Evolutionary conservation across 2,329 filamentous ascomycete species (phyloP).

Genomic region (Clonostachys byssicola): DNA sequence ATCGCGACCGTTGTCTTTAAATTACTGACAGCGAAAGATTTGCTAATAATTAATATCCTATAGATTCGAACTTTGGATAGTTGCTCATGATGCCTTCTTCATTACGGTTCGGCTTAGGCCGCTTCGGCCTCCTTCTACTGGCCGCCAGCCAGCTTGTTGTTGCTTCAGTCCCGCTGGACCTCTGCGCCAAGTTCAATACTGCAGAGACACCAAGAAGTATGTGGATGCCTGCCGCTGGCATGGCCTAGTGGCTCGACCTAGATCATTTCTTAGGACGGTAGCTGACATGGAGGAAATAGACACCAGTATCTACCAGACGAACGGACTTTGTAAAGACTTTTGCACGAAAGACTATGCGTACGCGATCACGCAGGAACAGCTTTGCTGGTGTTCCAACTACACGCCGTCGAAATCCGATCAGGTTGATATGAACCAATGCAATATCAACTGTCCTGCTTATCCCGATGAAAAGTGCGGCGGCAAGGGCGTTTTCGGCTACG

Average conservation of each 20-base stretch:
- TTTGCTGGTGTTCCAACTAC: slow-evolving; percentile 75
- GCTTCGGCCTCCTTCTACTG: background rate
- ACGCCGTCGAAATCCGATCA: slow-evolving; percentile 43
- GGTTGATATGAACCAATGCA: slow-evolving; percentile 43
- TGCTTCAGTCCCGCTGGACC: slow-evolving; percentile 3
- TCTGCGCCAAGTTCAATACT: slow-evolving; percentile 33
- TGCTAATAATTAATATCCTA: background rate
- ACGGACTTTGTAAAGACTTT: slow-evolving; percentile 61
- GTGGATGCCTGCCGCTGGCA: background rate
- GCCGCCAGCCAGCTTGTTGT: background rate
- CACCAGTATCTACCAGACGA: slow-evolving; percentile 57
- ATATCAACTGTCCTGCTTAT: slow-evolving; percentile 63
- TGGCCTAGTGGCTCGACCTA: too few species aligned
- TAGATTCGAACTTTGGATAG: background rate
- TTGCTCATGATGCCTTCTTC: background rate
- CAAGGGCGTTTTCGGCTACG: slow-evolving; percentile 59
- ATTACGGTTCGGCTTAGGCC: background rate
- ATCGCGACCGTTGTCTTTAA: background rate
- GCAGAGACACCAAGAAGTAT: slow-evolving; percentile 5
- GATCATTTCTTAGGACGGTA: too few species aligned
- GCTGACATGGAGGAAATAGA: slow-evolving; percentile 27
- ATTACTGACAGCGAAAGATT: background rate
- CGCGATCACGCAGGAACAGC: slow-evolving; percentile 59
- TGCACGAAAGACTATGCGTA: slow-evolving; percentile 60
- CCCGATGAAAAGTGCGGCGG: slow-evolving; percentile 63